Evolutionary conservation across 179 eudicot genomes (phyloP).

Genomic region (Corrigiola litoralis): DNA sequence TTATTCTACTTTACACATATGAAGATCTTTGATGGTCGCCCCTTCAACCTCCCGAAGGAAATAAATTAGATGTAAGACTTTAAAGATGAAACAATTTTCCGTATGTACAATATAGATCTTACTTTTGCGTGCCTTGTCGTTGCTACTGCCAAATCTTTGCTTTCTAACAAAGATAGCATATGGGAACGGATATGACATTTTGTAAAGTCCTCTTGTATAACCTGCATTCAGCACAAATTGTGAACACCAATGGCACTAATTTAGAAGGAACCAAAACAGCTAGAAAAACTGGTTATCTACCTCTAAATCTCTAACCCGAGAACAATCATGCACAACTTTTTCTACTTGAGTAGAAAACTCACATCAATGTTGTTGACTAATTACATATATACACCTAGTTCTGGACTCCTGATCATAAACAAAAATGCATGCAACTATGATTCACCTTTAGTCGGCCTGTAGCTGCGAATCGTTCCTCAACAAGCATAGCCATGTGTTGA

Average conservation of each 20-base stretch:
- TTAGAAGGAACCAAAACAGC: not conserved
- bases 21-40: not conserved
- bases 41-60: not conserved
- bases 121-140: constrained; percentile 63
- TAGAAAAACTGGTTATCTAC: too few species aligned
- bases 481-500: constrained; percentile 81
- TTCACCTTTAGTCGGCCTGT: constrained; percentile 57
- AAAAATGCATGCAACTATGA: not conserved
- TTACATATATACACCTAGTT: not conserved
- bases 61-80: not conserved
- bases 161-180: constrained; percentile 49
- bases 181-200: constrained; percentile 72
- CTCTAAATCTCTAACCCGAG: too few species aligned
- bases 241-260: constrained; percentile 5
- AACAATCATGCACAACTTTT: too few species aligned
- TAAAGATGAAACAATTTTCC: not conserved
- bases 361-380: too few species aligned
- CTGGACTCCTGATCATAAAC: not conserved
- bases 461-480: constrained; percentile 63
- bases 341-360: too few species aligned
- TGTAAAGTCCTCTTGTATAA: constrained; percentile 86
- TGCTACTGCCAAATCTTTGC: constrained; percentile 35
- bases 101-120: constrained; percentile 18
- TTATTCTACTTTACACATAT: too few species aligned
- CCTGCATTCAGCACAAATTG: constrained; percentile 36